Evolutionary conservation across 345 rosid genomes (phyloP).

Genomic region (Citrus reticulata): DNA sequence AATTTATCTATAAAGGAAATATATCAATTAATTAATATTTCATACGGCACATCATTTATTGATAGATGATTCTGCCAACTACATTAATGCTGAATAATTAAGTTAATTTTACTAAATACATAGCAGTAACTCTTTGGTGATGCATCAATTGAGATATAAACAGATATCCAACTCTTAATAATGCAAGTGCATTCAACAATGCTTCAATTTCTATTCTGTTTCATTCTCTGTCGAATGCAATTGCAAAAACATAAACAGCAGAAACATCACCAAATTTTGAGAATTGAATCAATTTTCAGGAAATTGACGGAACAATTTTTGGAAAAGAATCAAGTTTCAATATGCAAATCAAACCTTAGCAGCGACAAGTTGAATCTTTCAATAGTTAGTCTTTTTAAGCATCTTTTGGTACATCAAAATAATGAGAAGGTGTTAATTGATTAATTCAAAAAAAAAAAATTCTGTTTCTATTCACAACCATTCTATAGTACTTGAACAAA

Average conservation of each 20-base stretch:
- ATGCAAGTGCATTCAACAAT: no score
- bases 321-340: neutral
- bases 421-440: slow-evolving; percentile 1
- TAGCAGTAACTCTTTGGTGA: neutral
- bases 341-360: neutral
- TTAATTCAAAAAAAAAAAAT: neutral
- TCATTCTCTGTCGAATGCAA: neutral
- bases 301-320: no score
- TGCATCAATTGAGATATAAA: no score
- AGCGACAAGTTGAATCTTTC: neutral
- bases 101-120: neutral
- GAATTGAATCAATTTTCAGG: neutral
- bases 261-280: neutral
- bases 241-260: neutral
- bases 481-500: neutral
- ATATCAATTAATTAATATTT: no score
- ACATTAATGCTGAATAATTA: neutral
- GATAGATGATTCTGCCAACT: no score
- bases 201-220: neutral
- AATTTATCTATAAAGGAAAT: neutral
- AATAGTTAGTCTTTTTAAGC: neutral
- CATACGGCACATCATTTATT: no score
- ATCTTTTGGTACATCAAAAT: slow-evolving; percentile 2
- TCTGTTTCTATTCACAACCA: slow-evolving; percentile 31
- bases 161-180: no score